These are phyloP conservation scores for Fusarium sp. DNA, from an alignment of 2,329 filamentous ascomycete species.

Conservation along the genomic window DNA sequence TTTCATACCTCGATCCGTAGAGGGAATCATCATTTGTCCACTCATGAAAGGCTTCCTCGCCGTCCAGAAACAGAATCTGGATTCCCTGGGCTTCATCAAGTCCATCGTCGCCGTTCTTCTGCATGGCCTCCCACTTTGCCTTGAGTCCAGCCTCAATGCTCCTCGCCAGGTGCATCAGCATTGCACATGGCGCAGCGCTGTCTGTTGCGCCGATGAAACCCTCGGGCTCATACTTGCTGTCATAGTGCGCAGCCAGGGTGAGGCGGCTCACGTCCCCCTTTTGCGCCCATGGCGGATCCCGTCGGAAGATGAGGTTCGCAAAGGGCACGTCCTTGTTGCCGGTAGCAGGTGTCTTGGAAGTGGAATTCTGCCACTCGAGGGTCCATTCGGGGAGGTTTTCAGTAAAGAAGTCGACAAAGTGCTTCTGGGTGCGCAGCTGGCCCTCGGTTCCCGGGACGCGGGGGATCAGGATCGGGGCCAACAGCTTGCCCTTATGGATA, in stretches of 20 bases:
- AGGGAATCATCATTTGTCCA: slow-evolving; percentile 88
- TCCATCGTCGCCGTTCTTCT: slow-evolving; percentile 64
- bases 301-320: slow-evolving; percentile 83
- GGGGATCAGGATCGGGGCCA: slow-evolving; percentile 87
- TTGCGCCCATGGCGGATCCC: slow-evolving; percentile 86
- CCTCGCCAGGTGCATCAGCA: slow-evolving; percentile 87
- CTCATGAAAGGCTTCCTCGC: slow-evolving; percentile 87
- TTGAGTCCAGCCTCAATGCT: slow-evolving; percentile 84
- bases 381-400: slow-evolving; percentile 81
- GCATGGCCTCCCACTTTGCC: slow-evolving; percentile 82
- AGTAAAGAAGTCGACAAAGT: slow-evolving; percentile 86
- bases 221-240: slow-evolving; percentile 80
- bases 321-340: slow-evolving; percentile 81
- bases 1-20: slow-evolving; percentile 81
- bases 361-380: slow-evolving; percentile 90
- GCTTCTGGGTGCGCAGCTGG: slow-evolving; percentile 76
- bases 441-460: slow-evolving; percentile 90
- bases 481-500: slow-evolving; percentile 77
- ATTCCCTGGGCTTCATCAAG: slow-evolving; percentile 84
- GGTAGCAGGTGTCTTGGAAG: slow-evolving; percentile 81
- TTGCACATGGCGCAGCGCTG: slow-evolving; percentile 92
- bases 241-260: slow-evolving; percentile 93
- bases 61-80: slow-evolving; percentile 90
- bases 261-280: slow-evolving; percentile 81
- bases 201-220: slow-evolving; percentile 96